Evolutionary conservation across 805 yeast genomes (phyloP), one percentile per base, ranked within the genome.

Genomic region (Diddensiella santjacobensis): DNA sequence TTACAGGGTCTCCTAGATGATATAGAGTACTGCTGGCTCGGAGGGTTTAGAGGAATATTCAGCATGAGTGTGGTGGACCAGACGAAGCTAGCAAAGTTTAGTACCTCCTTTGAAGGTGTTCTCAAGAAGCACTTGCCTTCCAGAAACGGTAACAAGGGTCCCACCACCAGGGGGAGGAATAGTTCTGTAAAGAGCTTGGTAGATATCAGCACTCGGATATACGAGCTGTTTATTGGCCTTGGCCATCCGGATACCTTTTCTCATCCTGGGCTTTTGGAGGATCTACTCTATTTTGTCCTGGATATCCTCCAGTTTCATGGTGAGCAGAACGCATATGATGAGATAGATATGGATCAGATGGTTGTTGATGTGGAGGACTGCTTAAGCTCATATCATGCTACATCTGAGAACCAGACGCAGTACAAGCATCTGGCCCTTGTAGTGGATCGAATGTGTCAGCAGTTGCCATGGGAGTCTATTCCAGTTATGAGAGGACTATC

Each of bases 401-500:
- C 39, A 29, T 30, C 22, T 22, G 48, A 52, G 15, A 51, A 42
- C 19, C 44, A 45, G 44, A 43, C 20, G 11, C 36, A 50, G 3
- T 48, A 51, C 8, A 66, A 71, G 4, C 96, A 90, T 62, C 68
- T 83, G 0, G 80, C 91, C 1, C 67, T 93, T 42, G 69, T 93
- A 2, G 78, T 87, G 2, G 83, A 90, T 22, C 74, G 81, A 43
- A 66, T 69, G 4, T 82, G 95, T 54, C 77, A 78, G n/a, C 61
- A 64, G 17, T 71, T 93, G 26, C 99, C 99, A 0, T 93, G 98
- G 98, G 99, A 93, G 59, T 81, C 88, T 1, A 60, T 90, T 26
- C 74, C 80, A 0, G 72, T 74, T 39, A 62, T 90, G 47, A 64
- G 77, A 44, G 60, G 61, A 0, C 68, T 66, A 41, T 80, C 95